Evolutionary conservation across 805 yeast genomes (phyloP).

Genomic region (Myxozyma melibiosi): DNA sequence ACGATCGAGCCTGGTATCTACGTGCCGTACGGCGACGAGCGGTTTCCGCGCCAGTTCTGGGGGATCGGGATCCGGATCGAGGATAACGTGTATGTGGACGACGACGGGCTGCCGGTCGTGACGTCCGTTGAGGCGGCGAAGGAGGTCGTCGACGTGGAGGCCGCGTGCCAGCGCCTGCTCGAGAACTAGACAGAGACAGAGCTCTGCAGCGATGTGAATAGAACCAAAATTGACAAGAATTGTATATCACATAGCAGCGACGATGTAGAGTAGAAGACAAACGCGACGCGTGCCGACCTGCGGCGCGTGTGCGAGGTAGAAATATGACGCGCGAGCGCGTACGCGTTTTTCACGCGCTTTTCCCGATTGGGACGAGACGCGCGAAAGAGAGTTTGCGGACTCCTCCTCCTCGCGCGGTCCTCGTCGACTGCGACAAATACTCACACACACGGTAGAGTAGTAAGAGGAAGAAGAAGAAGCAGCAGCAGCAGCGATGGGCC

Average conservation of each 20-base stretch:
- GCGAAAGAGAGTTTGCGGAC: not conserved
- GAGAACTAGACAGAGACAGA: too few species aligned
- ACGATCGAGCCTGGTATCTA: slow-evolving; percentile 97
- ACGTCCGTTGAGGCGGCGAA: slow-evolving; percentile 84
- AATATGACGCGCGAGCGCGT: too few species aligned
- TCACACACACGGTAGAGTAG: too few species aligned
- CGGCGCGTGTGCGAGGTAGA: slow-evolving; percentile 5
- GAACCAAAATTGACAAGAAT: too few species aligned
- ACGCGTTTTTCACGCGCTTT: not conserved
- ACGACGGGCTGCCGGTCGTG: slow-evolving; percentile 52
- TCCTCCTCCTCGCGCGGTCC: not conserved
- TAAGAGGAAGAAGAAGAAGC: too few species aligned
- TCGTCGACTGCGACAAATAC: not conserved
- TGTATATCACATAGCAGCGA: too few species aligned
- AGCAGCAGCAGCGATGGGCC: too few species aligned
- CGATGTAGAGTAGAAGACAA: too few species aligned
- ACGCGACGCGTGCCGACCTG: too few species aligned
- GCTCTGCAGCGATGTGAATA: too few species aligned
- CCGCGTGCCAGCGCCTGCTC: slow-evolving; percentile 48
- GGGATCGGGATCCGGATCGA: slow-evolving; percentile 94
- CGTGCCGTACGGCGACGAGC: slow-evolving; percentile 65
- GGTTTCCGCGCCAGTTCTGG: slow-evolving; percentile 77
- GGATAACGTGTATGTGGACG: slow-evolving; percentile 85
- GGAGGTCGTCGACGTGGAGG: slow-evolving; percentile 80
- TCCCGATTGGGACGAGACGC: not conserved